These are phyloP conservation scores for Backusella mclennaniae DNA, from an alignment of 192 early-diverging fungal species.

Conservation along the genomic window DNA sequence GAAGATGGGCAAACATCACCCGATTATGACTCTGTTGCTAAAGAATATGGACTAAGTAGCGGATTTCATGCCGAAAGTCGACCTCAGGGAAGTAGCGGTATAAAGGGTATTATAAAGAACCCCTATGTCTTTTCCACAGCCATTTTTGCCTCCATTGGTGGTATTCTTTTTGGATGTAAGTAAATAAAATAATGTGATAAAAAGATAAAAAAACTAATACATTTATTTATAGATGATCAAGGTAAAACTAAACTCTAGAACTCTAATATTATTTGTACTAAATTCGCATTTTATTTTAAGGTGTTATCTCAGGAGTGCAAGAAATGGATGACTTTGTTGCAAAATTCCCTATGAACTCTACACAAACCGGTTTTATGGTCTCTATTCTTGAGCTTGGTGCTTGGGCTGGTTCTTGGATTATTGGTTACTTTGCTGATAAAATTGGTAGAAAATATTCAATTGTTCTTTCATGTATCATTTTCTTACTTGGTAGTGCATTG, in stretches of 20 bases:
- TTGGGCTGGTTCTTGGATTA: slow-evolving; percentile 59
- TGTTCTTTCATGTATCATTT: slow-evolving; percentile 56
- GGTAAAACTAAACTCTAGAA: too few species aligned
- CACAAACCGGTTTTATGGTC: slow-evolving; percentile 38
- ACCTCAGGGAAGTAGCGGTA: slow-evolving; percentile 6
- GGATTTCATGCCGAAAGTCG: neutral
- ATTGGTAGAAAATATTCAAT: slow-evolving; percentile 70
- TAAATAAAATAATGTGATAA: neutral
- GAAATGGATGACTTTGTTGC: slow-evolving; percentile 31
- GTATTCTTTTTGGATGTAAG: slow-evolving; percentile 40
- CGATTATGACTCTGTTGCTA: neutral
- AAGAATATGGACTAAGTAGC: neutral
- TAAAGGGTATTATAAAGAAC: slow-evolving; percentile 31
- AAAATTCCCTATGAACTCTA: slow-evolving; percentile 21
- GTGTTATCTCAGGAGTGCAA: slow-evolving; percentile 38
- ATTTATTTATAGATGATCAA: slow-evolving; percentile 30
- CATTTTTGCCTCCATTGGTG: slow-evolving; percentile 36
- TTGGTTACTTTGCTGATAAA: slow-evolving; percentile 50
- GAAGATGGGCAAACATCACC: slow-evolving; percentile 4
- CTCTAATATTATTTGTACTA: too few species aligned
- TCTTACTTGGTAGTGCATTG: slow-evolving; percentile 42
- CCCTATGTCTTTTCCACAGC: slow-evolving; percentile 34
- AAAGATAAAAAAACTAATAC: neutral
- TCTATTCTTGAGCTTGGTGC: slow-evolving; percentile 62
- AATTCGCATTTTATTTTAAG: neutral